Evolutionary conservation across 768 basidiomycete species (phyloP), one percentile per base, ranked within the genome.

Genomic region (Agaricus blazei): DNA sequence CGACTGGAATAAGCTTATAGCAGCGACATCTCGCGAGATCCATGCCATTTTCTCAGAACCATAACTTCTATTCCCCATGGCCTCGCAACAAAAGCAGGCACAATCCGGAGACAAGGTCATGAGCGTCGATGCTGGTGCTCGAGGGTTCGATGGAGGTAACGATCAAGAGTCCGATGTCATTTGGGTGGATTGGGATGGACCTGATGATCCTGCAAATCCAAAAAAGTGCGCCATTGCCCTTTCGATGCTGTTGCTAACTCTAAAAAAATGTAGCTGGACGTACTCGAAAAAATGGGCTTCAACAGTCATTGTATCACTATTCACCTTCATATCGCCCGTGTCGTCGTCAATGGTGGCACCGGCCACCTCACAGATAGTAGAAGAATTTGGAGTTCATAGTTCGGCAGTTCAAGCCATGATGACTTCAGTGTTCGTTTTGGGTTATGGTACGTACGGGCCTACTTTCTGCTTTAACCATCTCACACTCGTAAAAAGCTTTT

Each of bases 331-430:
- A 36, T 75, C 73, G 6, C 85, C 87, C 0, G 72, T 90, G 0
- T 82, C 87, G 0, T 91, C 89, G 3, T 80, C 87, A 3, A 88
- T 88, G 82, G 71, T 89, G 1, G 84, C 89, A 0, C 88, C 88
- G 0, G 88, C 87, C 0, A 70, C 75, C 0, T 57, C 59, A 3
- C 75, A 81, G 51, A 61, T 91, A 0, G 83, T 74, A 12, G 55
- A 64, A 2, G 66, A 81, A 19, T 84, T 90, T 58, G 74, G 79
- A 1, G 76, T 89, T 27, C 81, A 75, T 8, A 82, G 64, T 62
- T 57, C 60, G 1, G 76, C 72, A 0, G 51, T 81, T 3, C 68
- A 80, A 19, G 80, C 80, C 1, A 77, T 91, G 68, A 79, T 76
- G 27, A 82, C 79, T 0, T 86, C 84, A 0, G 78, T 77, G 0